Base-by-base conservation (phyloP, 495 filamentous ascomycete genomes). In the Melanomma pulvis-pyrius region DNA sequence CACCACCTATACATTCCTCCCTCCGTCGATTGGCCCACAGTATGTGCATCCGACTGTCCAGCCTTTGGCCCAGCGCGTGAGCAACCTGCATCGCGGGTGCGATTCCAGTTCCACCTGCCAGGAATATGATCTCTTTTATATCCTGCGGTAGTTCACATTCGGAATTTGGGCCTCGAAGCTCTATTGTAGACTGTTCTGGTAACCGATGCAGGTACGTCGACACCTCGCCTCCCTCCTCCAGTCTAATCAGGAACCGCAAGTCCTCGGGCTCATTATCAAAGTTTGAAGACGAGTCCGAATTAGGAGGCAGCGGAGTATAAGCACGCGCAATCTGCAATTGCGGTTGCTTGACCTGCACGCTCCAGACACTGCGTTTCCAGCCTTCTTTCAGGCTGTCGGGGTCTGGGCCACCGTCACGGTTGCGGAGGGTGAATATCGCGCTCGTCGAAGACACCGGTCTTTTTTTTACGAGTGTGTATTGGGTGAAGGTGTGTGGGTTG, bases 31-130 rank as follows among this genome's bases (percentile, higher is more conserved):
- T 87, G 44, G 88, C 90, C 90, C 90, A 92, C 0, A 91, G 71
- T 29, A 92, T 87, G 63, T 82, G 81, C 59, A 88, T 82, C 62
- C 70, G 78, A 1, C 52, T 61, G 15, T 44, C 60, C 61, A 34
- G 70, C 72, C 77, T 74, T 34, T 63, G 69, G 56, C 87, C 74
- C 3, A 94, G 70, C 9, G 82, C 83, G 61, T 86, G 77, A 36
- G 85, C 90, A 25, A 87, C 83, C 76, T 98, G 93, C 68, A 97
- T 73, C 32, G 93, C 94, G 0, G 93, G 91, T 24, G 91, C 92
- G 74, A 98, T 94, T 0, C 93, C 94, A 6, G 94, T 98, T 0
- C 94, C 94, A 0, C 93, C 94, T 15, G 93, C 94, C 32, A 97
- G 79, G 75, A 98, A 97, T 1, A 97, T 72, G 1, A 97, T 80